These are phyloP conservation scores for Trametes pubescens DNA, from an alignment of 1,284 basidiomycete genomes.

Conservation along the genomic window DNA sequence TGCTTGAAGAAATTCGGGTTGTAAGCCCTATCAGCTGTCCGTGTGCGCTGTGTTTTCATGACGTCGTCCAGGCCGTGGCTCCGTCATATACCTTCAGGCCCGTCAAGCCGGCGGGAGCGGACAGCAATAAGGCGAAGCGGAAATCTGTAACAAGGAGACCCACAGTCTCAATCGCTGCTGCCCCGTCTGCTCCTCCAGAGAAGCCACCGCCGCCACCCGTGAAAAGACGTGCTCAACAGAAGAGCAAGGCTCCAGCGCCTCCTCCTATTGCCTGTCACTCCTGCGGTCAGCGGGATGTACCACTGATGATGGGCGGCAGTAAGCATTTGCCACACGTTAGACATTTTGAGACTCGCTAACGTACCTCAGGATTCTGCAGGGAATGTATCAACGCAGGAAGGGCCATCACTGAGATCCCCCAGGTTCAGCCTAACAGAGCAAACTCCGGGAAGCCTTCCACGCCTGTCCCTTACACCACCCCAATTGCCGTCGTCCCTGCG, in stretches of 20 bases:
- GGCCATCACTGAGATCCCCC: conserved; percentile 29
- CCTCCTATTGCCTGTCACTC: conserved; percentile 60
- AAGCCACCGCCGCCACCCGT: conserved; percentile 17
- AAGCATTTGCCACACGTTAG: conserved; percentile 41
- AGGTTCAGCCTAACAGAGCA: conserved; percentile 13
- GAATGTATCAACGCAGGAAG: conserved; percentile 63
- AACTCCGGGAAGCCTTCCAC: background rate
- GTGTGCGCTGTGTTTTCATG: background rate
- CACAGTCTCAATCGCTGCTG: conserved; percentile 11
- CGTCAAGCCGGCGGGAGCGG: conserved; percentile 50
- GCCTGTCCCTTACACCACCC: background rate
- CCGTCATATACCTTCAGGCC: conserved; percentile 60
- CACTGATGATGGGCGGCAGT: conserved; percentile 75
- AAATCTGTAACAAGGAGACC: conserved; percentile 38
- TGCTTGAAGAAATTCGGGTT: conserved; percentile 63
- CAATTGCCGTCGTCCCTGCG: background rate
- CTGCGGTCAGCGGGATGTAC: conserved; percentile 73
- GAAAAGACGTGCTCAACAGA: conserved; percentile 37
- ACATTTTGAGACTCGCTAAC: background rate
- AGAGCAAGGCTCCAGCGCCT: conserved; percentile 37
- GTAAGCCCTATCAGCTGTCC: conserved; percentile 45
- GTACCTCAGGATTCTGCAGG: conserved; percentile 44
- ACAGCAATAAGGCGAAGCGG: conserved; percentile 39
- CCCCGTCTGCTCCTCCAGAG: background rate
- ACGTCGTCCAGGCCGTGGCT: conserved; percentile 50